Conservation (phyloP, 2,329 filamentous ascomycete genomes). For the Arthroderma sp. region DNA sequence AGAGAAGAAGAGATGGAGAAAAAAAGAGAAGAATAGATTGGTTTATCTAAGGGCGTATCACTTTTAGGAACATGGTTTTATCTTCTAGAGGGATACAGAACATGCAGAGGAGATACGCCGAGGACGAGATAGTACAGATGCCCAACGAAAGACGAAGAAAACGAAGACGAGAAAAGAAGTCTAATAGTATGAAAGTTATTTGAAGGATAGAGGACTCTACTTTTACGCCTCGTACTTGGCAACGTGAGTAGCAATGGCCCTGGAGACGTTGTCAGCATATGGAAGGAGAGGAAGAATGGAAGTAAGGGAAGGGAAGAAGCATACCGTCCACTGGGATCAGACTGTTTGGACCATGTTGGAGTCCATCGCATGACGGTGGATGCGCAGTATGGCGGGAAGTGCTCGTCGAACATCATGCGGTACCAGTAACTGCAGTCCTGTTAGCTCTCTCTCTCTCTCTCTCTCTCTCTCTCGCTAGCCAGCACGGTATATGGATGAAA, state of each 20-base stretch:
- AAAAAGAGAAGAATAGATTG: not conserved
- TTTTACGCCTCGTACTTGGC: slow-evolving; percentile 51
- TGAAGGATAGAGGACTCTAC: not conserved
- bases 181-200: no score
- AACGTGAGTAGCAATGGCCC: slow-evolving; percentile 64
- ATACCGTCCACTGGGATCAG: slow-evolving; percentile 83
- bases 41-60: not conserved
- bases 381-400: slow-evolving; percentile 85
- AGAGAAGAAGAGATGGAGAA: not conserved
- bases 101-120: not conserved
- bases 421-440: slow-evolving; percentile 68
- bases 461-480: not conserved
- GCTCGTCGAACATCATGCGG: slow-evolving; percentile 95
- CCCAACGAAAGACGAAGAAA: not conserved
- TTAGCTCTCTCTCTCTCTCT: not conserved
- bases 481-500: not conserved
- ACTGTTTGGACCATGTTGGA: slow-evolving; percentile 93
- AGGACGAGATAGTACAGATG: not conserved
- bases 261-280: slow-evolving; percentile 27
- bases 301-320: slow-evolving; percentile 14
- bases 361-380: slow-evolving; percentile 93
- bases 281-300: not conserved
- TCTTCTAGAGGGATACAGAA: no score
- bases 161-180: not conserved
- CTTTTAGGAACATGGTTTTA: not conserved